phyloP scores from a whole-genome alignment of 768 basidiomycete species.

The Cyathus striatus region DNA sequence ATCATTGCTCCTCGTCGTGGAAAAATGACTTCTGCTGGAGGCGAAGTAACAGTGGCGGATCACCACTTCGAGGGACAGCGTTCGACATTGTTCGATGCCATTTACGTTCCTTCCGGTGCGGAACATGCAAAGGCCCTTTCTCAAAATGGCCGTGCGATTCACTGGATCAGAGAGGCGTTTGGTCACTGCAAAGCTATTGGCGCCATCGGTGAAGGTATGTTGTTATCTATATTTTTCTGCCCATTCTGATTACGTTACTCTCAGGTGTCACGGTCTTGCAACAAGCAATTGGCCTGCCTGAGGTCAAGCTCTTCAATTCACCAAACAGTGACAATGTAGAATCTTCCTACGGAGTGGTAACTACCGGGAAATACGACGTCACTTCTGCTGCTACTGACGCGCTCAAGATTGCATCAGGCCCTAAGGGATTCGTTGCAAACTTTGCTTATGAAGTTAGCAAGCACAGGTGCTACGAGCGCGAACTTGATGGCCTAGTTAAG shows the following conservation, averaged over 20 bases:
- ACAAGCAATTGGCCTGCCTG: constrained; percentile 38
- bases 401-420: constrained; percentile 34
- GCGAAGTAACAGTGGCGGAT: constrained; percentile 41
- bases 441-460: constrained; percentile 62
- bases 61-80: constrained; percentile 75
- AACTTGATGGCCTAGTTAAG: constrained; percentile 48
- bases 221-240: not conserved
- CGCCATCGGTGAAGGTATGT: constrained; percentile 62
- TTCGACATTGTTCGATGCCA: constrained; percentile 80
- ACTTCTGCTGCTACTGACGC: constrained; percentile 34
- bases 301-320: constrained; percentile 33
- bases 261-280: constrained; percentile 48
- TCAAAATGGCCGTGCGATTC: constrained; percentile 65
- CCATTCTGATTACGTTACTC: not conserved
- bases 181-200: constrained; percentile 84
- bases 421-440: constrained; percentile 50
- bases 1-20: constrained; percentile 68
- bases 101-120: constrained; percentile 72
- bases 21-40: constrained; percentile 32
- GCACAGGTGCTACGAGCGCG: constrained; percentile 62
- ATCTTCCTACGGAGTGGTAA: constrained; percentile 59
- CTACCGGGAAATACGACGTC: constrained; percentile 45
- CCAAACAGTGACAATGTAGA: constrained; percentile 36
- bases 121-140: constrained; percentile 52
- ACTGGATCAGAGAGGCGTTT: constrained; percentile 83